Percentiles rank a stretch among this genome's conserved stretches.
These are phyloP conservation scores for Fusarium austroafricanum DNA, from an alignment of 2,329 filamentous ascomycete species.

Conservation along the genomic window DNA sequence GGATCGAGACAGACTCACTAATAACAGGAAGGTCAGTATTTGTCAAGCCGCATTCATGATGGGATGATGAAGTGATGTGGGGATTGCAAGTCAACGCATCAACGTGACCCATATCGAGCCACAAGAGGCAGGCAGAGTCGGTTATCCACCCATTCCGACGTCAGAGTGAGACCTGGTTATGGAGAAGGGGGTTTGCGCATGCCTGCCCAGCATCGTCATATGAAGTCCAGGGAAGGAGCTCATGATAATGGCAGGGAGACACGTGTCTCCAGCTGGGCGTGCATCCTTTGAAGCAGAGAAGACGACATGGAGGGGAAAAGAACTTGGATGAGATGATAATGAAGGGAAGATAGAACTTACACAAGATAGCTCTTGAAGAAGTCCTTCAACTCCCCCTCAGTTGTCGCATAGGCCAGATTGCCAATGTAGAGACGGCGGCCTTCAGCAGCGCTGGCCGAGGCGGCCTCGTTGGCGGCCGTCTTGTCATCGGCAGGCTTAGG, in stretches of 20 bases:
- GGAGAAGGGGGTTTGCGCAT: slow-evolving; percentile 11
- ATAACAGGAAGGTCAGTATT: slow-evolving; percentile 45
- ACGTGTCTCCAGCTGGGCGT: slow-evolving; percentile 42
- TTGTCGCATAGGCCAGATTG: slow-evolving; percentile 99
- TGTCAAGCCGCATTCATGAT: neutral
- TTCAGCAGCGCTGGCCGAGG: slow-evolving; percentile 96
- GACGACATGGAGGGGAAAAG: neutral
- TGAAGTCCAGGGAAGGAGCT: slow-evolving; percentile 19
- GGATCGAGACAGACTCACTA: slow-evolving; percentile 98
- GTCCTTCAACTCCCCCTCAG: slow-evolving; percentile 99
- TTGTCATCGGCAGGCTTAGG: slow-evolving; percentile 64
- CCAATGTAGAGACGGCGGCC: slow-evolving; percentile 99
- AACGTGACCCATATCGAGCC: neutral
- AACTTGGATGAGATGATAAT: neutral
- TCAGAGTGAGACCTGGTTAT: slow-evolving; percentile 4
- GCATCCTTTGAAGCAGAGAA: neutral
- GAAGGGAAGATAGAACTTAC: slow-evolving; percentile 70
- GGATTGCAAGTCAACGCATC: neutral
- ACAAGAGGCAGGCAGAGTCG: neutral
- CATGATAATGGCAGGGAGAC: slow-evolving; percentile 31
- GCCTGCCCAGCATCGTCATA: slow-evolving; percentile 24
- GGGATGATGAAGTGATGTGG: neutral
- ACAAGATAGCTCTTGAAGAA: slow-evolving; percentile 99
- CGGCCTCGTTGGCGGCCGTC: slow-evolving; percentile 83
- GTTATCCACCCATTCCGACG: neutral